phyloP scores from a whole-genome alignment of 306 rosid genomes.

The Echinosophora koreensis region DNA sequence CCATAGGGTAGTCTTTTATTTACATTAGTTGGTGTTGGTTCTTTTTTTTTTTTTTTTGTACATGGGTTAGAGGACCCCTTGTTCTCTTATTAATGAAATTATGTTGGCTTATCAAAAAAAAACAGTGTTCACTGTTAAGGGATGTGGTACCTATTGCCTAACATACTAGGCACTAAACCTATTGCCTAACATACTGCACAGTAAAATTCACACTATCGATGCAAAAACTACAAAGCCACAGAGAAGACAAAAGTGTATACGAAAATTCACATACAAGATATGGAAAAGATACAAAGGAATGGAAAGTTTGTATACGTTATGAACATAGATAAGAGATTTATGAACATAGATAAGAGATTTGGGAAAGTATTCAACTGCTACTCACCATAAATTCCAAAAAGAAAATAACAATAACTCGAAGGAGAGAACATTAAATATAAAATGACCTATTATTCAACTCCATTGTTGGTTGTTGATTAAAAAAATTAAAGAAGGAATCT shows the following conservation, averaged over 20 bases:
- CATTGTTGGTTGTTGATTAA: too few relatives aligned
- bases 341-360: not conserved
- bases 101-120: too few relatives aligned
- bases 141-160: not conserved
- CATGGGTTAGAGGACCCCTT: too few relatives aligned
- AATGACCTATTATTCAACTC: too few relatives aligned
- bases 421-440: not conserved
- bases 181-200: not conserved
- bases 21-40: too few relatives aligned
- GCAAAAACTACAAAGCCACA: not conserved
- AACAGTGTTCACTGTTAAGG: not conserved
- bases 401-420: not conserved
- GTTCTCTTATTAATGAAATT: too few relatives aligned
- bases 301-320: not conserved
- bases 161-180: not conserved
- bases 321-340: not conserved
- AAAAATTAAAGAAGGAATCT: not conserved
- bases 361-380: not conserved
- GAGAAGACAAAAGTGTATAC: not conserved
- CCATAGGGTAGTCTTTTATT: too few relatives aligned
- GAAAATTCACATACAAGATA: constrained; percentile 4
- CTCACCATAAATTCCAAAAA: constrained; percentile 25
- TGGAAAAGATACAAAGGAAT: not conserved
- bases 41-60: too few relatives aligned
- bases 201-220: not conserved